phyloP scores from a whole-genome alignment of 257 asterid species.

The Cynanchum wilfordii region DNA sequence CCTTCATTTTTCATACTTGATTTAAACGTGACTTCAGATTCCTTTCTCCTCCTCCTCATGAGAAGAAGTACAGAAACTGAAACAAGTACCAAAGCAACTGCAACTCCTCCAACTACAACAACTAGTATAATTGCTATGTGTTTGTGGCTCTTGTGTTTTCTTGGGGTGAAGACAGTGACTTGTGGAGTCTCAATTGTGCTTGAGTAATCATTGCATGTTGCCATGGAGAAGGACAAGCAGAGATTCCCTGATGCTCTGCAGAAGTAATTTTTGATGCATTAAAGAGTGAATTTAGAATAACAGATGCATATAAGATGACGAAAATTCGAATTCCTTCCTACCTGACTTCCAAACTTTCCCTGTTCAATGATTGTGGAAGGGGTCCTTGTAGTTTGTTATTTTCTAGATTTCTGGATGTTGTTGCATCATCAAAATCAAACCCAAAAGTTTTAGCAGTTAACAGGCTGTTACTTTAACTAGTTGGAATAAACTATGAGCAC shows the following conservation, averaged over 20 bases:
- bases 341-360: slow-evolving; percentile 73
- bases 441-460: background rate
- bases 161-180: slow-evolving; percentile 62
- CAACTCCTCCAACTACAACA: slow-evolving; percentile 55
- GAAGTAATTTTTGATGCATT: background rate
- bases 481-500: slow-evolving; percentile 5
- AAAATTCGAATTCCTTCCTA: slow-evolving; percentile 13
- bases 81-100: slow-evolving; percentile 36
- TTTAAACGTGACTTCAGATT: slow-evolving; percentile 26
- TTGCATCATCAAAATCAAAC: slow-evolving; percentile 12
- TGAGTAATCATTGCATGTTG: slow-evolving; percentile 49
- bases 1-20: slow-evolving; percentile 40
- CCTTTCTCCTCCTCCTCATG: slow-evolving; percentile 45
- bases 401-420: slow-evolving; percentile 64
- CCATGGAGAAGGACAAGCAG: slow-evolving; percentile 68
- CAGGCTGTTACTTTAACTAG: background rate
- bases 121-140: slow-evolving; percentile 48
- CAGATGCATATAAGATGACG: slow-evolving; percentile 6
- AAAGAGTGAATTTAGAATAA: slow-evolving; percentile 5
- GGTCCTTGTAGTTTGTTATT: slow-evolving; percentile 85
- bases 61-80: slow-evolving; percentile 42
- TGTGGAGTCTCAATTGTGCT: slow-evolving; percentile 65
- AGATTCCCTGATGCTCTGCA: slow-evolving; percentile 77
- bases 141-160: slow-evolving; percentile 42
- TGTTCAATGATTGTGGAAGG: slow-evolving; percentile 73